Evolutionary conservation across 371 early-diverging fungal genomes (phyloP).

Genomic region (Capillidium rhysosporum): DNA sequence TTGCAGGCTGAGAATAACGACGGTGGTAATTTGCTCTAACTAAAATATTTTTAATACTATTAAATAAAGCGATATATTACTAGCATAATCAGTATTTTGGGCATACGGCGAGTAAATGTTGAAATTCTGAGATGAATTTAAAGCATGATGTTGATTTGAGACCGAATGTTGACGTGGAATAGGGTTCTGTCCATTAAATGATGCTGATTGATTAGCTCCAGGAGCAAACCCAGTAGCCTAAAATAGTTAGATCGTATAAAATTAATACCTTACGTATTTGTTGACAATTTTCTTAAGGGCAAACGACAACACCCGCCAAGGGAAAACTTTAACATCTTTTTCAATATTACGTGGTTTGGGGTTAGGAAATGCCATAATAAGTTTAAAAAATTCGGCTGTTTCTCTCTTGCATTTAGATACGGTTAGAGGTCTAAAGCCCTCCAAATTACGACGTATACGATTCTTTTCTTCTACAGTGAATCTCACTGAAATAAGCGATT

Average conservation of each 20-base stretch:
- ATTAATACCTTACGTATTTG: slow-evolving; percentile 20
- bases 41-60: background rate
- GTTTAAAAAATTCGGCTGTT: slow-evolving; percentile 50
- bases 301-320: slow-evolving; percentile 39
- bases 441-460: slow-evolving; percentile 61
- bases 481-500: slow-evolving; percentile 45
- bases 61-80: background rate
- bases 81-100: background rate
- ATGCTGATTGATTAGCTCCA: background rate
- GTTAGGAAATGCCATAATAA: slow-evolving; percentile 63
- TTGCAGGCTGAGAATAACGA: slow-evolving; percentile 5
- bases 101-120: background rate
- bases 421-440: slow-evolving; percentile 59
- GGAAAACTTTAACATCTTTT: slow-evolving; percentile 69
- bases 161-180: background rate
- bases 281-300: slow-evolving; percentile 53
- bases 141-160: background rate
- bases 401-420: slow-evolving; percentile 54
- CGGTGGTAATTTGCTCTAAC: background rate
- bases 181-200: background rate
- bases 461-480: slow-evolving; percentile 74
- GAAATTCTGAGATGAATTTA: background rate
- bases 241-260: background rate
- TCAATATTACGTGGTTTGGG: slow-evolving; percentile 73
- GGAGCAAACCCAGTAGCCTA: slow-evolving; percentile 2